These are phyloP conservation scores for Geotrichum restrictum DNA, from an alignment of 1,139 yeast genomes.

Conservation along the genomic window DNA sequence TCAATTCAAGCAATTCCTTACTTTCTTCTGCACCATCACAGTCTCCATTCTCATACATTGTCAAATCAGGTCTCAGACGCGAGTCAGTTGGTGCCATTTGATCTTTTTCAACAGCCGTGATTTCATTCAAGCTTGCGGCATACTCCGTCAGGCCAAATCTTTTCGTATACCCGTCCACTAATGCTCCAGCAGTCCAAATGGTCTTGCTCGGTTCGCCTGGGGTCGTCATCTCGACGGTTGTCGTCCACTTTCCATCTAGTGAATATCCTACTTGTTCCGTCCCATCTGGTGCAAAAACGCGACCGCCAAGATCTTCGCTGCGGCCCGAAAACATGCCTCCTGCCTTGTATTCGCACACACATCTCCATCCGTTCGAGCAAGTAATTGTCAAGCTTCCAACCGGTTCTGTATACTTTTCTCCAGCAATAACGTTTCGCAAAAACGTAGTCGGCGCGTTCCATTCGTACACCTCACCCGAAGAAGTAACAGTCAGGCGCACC, in stretches of 20 bases:
- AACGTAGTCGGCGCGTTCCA: slow-evolving; percentile 83
- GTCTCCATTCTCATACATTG: slow-evolving; percentile 64
- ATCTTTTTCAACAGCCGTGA: slow-evolving; percentile 64
- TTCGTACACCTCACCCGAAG: slow-evolving; percentile 65
- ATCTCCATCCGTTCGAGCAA: slow-evolving; percentile 63
- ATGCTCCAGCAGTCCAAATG: slow-evolving; percentile 64
- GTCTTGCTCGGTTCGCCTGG: slow-evolving; percentile 21
- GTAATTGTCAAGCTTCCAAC: slow-evolving; percentile 61
- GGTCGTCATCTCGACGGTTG: slow-evolving; percentile 28
- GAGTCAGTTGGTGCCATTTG: slow-evolving; percentile 81
- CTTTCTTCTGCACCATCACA: slow-evolving; percentile 64
- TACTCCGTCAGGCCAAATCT: slow-evolving; percentile 84
- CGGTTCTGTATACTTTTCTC: slow-evolving; percentile 92
- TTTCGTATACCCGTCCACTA: slow-evolving; percentile 54
- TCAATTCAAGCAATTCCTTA: slow-evolving; percentile 69
- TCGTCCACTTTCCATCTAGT: slow-evolving; percentile 73
- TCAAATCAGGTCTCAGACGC: slow-evolving; percentile 81
- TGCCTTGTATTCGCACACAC: slow-evolving; percentile 72
- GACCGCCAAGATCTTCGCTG: slow-evolving; percentile 69
- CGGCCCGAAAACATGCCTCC: slow-evolving; percentile 77
- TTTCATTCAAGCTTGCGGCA: slow-evolving; percentile 75
- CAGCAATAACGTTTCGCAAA: slow-evolving; percentile 83
- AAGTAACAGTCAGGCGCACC: slow-evolving; percentile 51
- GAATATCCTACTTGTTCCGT: slow-evolving; percentile 39
- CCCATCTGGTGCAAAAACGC: slow-evolving; percentile 45